Evolutionary conservation across 257 asterid genomes (phyloP), one percentile per base, ranked within the genome.

Genomic region (Lantana camara): DNA sequence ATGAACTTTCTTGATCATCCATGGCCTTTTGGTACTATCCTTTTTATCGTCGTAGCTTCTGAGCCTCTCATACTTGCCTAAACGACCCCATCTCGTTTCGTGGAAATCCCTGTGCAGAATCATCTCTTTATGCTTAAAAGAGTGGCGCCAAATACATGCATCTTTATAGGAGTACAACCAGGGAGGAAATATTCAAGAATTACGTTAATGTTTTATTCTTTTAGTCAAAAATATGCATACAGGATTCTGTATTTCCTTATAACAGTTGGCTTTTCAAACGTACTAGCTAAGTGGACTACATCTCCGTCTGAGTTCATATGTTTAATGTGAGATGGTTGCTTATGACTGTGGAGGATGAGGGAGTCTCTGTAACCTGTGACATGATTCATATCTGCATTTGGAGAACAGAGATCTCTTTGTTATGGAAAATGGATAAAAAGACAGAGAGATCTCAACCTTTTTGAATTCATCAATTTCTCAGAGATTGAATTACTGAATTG

Each of bases 11-110:
- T 63, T 79, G 57, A 68, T 35, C 4, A 1, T 38, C 85, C 77
- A 54, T 12, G 71, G 48, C 68, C 77, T 51, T 44, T 79, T 69
- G 3, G 4, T 38, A 5, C 34, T 6, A 16, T 11, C 44, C 70
- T 48, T 71, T 21, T 35, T 4, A 35, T 68, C 81, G 20, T 68
- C 76, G 30, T 13, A 48, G 9, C 72, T 60, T 0, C 10, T 23
- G n/a, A 89, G 80, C 79, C 80, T 82, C 73, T 79, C 75, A 29
- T 86, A 89, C 37, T 74, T 52, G 0, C 68, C 69, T 13, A 63
- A 51, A 7, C 59, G 55, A 20, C 63, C 47, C 50, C 21, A 49
- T 5, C 38, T 37, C 64, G 60, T 53, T 7, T 56, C 59, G 44
- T 64, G 72, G 37, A 64, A 61, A 3, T 73, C 57, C 76, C 40